Evolutionary conservation across 2,329 filamentous ascomycete species (phyloP).

Genomic region (Penicillium palitans): DNA sequence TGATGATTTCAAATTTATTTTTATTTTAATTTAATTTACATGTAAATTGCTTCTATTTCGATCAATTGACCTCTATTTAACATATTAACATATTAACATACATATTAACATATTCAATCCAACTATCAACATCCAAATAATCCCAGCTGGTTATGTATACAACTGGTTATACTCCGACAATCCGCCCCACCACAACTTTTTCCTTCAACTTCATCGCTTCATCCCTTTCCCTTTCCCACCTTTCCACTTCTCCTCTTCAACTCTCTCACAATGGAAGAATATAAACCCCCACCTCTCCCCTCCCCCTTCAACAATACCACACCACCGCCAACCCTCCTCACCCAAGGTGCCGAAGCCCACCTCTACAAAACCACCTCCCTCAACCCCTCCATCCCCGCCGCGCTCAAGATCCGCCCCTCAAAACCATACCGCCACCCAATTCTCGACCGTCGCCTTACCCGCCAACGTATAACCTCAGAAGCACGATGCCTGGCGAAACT

Average conservation of each 20-base stretch:
- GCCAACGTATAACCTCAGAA: slow-evolving; percentile 83
- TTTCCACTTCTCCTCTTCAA: background rate
- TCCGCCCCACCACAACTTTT: slow-evolving; percentile 11
- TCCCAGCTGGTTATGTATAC: background rate
- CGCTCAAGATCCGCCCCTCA: slow-evolving; percentile 85
- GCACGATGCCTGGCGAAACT: slow-evolving; percentile 81
- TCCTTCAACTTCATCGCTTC: background rate
- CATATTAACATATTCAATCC: background rate
- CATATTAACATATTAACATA: background rate
- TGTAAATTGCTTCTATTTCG: background rate
- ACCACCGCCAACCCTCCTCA: slow-evolving; percentile 68
- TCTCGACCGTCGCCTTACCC: slow-evolving; percentile 84
- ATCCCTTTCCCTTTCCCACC: background rate
- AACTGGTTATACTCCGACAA: slow-evolving; percentile 5
- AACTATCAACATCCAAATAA: background rate
- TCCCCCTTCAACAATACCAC: slow-evolving; percentile 64
- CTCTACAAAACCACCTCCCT: slow-evolving; percentile 87
- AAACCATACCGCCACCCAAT: slow-evolving; percentile 91
- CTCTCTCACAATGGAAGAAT: slow-evolving; percentile 22
- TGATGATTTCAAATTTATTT: background rate
- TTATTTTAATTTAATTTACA: background rate
- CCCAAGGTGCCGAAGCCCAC: slow-evolving; percentile 93
- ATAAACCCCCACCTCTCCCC: slow-evolving; percentile 54
- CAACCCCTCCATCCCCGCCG: slow-evolving; percentile 64
- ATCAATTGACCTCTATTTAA: background rate